A percentile compares a stretch with the other conserved stretches of the same genome.
phyloP scores from a whole-genome alignment of 148 eudicot species.

The Gaultheria prostrata region DNA sequence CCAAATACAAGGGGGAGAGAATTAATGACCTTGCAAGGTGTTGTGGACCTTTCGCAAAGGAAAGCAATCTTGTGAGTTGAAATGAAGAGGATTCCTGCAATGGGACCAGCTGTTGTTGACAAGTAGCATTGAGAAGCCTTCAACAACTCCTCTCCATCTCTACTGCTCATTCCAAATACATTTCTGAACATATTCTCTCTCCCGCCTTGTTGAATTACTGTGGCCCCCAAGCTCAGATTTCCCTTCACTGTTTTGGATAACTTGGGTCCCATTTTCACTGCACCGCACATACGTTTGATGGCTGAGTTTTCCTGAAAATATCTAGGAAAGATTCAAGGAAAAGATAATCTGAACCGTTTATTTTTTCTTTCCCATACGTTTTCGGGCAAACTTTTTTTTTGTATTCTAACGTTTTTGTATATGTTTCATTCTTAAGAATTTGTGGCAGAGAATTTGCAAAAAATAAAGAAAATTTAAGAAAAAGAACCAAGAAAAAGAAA shows the following conservation, averaged over 20 bases:
- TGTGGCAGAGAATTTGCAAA: too few species aligned
- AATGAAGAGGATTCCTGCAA: conserved; percentile 34
- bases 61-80: conserved; percentile 29
- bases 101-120: conserved; percentile 35
- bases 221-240: conserved; percentile 31
- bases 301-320: too few species aligned
- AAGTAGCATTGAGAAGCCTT: conserved; percentile 40
- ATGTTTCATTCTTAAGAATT: too few species aligned
- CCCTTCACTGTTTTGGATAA: conserved; percentile 31
- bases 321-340: too few species aligned
- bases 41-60: conserved; percentile 28
- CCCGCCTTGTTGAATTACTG: conserved; percentile 26
- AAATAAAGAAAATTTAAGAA: background rate
- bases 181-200: conserved; percentile 34
- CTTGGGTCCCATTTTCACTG: conserved; percentile 36
- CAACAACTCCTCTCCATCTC: conserved; percentile 27
- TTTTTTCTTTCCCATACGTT: too few species aligned
- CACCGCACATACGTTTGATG: too few species aligned
- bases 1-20: background rate
- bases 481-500: too few species aligned
- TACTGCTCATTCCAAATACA: conserved; percentile 17
- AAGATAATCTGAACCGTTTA: too few species aligned
- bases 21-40: conserved; percentile 35
- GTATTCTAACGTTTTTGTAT: too few species aligned
- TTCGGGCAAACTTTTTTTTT: too few species aligned